A percentile compares a stretch with the other conserved stretches of the same genome.
Evolutionary conservation across 2,329 filamentous ascomycete species (phyloP).

Genomic region (Xylaria digitata): DNA sequence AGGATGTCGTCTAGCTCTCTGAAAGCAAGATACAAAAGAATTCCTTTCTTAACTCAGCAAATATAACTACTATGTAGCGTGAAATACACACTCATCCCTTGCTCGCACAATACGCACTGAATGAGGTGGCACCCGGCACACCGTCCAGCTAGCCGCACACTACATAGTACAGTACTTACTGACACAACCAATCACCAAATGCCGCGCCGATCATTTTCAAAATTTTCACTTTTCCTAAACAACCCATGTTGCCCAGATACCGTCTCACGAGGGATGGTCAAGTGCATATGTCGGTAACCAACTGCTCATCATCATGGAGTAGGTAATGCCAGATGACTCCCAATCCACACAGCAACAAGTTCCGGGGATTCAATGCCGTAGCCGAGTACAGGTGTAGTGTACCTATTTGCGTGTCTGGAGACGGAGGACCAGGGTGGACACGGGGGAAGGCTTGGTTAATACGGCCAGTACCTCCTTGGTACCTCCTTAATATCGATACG

Average conservation of each 20-base stretch:
- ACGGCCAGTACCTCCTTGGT: constrained; percentile 23
- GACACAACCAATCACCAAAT: constrained; percentile 41
- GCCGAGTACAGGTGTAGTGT: not conserved
- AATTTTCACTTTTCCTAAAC: constrained; percentile 17
- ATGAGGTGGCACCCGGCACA: constrained; percentile 40
- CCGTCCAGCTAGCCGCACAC: constrained; percentile 28
- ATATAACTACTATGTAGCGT: constrained; percentile 3
- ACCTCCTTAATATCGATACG: constrained; percentile 26
- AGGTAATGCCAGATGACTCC: constrained; percentile 30
- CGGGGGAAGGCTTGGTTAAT: constrained; percentile 20
- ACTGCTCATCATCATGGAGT: constrained; percentile 15
- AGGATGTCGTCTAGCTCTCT: constrained; percentile 17
- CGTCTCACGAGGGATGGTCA: constrained; percentile 31
- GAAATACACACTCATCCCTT: not conserved
- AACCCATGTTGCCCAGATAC: constrained; percentile 30
- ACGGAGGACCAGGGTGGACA: constrained; percentile 17
- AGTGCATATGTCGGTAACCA: constrained; percentile 32
- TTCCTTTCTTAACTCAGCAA: constrained; percentile 12
- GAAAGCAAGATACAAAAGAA: not conserved
- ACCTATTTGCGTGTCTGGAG: not conserved
- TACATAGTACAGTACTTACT: constrained; percentile 17
- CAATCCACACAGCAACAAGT: constrained; percentile 16
- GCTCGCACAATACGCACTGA: constrained; percentile 17
- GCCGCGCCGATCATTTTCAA: constrained; percentile 40
- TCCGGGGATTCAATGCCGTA: constrained; percentile 11